Evolutionary conservation across 345 rosid genomes (phyloP).

Genomic region (Chamaenerion angustifolium): DNA sequence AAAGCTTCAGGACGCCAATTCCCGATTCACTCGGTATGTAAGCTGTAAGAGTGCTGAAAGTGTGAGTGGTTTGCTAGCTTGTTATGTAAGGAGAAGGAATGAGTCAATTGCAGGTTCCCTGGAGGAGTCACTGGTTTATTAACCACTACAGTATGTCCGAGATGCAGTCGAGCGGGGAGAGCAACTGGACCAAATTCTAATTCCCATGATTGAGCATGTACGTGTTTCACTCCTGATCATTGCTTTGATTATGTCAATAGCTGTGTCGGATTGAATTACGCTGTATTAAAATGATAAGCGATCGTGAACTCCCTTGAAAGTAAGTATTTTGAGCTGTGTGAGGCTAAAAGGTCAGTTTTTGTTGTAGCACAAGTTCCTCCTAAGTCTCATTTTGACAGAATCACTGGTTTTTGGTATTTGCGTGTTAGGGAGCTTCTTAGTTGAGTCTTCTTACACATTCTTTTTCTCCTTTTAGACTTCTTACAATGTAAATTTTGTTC

Average conservation of each 20-base stretch:
- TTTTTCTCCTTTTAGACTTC: too few relatives aligned
- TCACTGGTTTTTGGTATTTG: too few relatives aligned
- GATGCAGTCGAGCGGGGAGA: conserved; percentile 39
- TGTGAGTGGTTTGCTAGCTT: too few relatives aligned
- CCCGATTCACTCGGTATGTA: conserved; percentile 35
- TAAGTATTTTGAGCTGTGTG: too few relatives aligned
- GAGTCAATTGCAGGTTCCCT: conserved; percentile 29
- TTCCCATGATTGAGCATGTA: conserved; percentile 67
- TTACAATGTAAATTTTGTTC: too few relatives aligned
- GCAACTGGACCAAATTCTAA: conserved; percentile 39
- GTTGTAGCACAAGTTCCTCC: not conserved
- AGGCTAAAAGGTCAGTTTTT: too few relatives aligned
- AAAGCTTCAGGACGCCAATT: conserved; percentile 46
- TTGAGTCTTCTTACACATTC: too few relatives aligned
- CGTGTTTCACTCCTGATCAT: not conserved
- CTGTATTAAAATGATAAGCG: not conserved
- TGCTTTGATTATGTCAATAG: not conserved
- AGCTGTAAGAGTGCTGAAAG: too few relatives aligned
- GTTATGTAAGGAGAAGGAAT: not conserved
- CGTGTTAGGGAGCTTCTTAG: too few relatives aligned
- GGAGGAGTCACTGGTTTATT: conserved; percentile 56
- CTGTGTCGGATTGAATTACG: not conserved
- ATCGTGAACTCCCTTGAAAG: not conserved
- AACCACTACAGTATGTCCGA: conserved; percentile 38
- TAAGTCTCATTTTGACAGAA: not conserved